phyloP scores from a whole-genome alignment of 2,329 filamentous ascomycete species.

The Metarhizium guizhouense region DNA sequence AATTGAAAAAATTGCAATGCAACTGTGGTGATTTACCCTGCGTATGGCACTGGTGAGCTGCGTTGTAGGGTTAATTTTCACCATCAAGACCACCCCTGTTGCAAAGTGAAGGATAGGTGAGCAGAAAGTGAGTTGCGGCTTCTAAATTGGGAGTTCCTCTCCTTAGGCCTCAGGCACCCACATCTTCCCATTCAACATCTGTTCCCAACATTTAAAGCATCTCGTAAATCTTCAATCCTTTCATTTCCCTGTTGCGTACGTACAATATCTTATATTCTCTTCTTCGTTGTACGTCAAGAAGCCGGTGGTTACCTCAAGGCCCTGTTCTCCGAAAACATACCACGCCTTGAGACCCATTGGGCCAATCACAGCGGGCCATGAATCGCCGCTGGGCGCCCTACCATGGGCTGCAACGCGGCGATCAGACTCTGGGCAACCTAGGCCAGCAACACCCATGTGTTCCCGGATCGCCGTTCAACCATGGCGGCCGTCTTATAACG shows the following conservation, averaged over 20 bases:
- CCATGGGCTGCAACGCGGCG: conserved; percentile 3
- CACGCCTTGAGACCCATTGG: background rate
- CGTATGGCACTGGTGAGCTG: background rate
- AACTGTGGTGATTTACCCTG: background rate
- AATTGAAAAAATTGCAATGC: background rate
- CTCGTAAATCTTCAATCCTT: background rate
- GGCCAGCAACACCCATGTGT: conserved; percentile 16
- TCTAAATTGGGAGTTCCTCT: conserved; percentile 2
- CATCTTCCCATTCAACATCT: background rate
- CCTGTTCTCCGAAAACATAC: background rate
- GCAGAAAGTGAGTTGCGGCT: conserved; percentile 7
- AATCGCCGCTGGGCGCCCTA: background rate
- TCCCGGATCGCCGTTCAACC: background rate
- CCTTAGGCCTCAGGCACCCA: conserved; percentile 6
- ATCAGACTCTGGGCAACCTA: background rate
- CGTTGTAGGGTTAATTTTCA: background rate
- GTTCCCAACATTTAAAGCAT: background rate
- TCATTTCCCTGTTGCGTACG: background rate
- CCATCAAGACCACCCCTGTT: background rate
- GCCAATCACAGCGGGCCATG: conserved; percentile 2
- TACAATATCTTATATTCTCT: background rate
- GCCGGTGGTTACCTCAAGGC: background rate
- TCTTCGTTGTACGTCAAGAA: background rate
- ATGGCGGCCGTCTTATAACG: background rate
- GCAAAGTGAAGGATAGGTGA: conserved; percentile 3